Conservation (phyloP, 2,329 filamentous ascomycete species). For the Fusarium cicatricum region DNA sequence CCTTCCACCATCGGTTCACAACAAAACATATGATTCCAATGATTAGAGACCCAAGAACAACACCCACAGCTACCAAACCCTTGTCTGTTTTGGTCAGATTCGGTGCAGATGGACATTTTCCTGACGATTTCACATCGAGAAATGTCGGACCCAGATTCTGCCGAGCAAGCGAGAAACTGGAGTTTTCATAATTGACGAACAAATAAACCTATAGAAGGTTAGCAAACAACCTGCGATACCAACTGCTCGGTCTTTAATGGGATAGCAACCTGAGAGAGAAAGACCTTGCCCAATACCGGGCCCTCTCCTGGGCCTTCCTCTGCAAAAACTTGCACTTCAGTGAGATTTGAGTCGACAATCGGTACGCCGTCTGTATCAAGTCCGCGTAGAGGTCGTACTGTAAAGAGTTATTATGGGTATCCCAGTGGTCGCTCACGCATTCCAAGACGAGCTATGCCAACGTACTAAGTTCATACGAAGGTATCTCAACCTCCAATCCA, state of each 20-base stretch:
- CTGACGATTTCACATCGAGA: not conserved
- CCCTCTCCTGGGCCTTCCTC: not conserved
- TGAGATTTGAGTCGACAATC: not conserved
- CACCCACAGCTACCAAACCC: not conserved
- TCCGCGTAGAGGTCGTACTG: not conserved
- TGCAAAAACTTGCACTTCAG: not conserved
- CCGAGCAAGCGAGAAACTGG: not conserved
- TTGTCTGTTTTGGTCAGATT: not conserved
- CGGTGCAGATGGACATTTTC: not conserved
- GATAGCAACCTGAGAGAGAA: not conserved
- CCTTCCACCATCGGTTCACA: not conserved
- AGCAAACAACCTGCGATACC: too few species aligned
- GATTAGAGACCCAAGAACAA: not conserved
- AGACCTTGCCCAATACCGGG: not conserved
- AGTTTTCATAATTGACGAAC: not conserved
- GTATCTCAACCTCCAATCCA: not conserved
- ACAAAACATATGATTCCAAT: not conserved
- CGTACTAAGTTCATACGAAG: not conserved
- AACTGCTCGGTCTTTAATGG: not conserved
- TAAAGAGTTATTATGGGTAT: not conserved
- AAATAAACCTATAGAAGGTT: not conserved
- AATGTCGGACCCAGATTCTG: not conserved
- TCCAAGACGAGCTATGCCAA: not conserved
- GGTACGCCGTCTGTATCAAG: not conserved
- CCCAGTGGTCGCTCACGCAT: too few species aligned